Evolutionary conservation across 805 yeast species (phyloP).

Genomic region (Kodamaea kaohsiungensis): DNA sequence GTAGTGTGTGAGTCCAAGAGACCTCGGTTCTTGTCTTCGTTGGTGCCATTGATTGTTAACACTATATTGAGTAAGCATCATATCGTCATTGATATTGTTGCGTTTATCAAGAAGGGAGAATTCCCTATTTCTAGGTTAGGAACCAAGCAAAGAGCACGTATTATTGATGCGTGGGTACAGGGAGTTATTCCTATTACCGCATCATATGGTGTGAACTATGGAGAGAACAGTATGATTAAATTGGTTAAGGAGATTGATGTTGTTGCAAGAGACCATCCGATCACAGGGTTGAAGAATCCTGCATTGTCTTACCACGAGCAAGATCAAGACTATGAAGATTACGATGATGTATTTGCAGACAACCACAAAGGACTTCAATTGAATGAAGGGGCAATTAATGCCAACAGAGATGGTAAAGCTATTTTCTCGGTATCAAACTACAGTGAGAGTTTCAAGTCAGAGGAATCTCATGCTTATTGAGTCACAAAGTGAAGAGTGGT

Average conservation of each 20-base stretch:
- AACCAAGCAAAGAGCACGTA: conserved; percentile 71
- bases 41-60: conserved; percentile 82
- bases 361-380: conserved; percentile 32
- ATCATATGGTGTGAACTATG: conserved; percentile 56
- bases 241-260: conserved; percentile 55
- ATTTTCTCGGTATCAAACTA: conserved; percentile 16
- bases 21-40: conserved; percentile 57
- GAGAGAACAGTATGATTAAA: conserved; percentile 63
- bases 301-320: conserved; percentile 42
- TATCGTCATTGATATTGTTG: conserved; percentile 77
- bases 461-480: background rate
- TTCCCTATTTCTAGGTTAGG: conserved; percentile 74
- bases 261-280: conserved; percentile 40
- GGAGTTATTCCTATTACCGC: conserved; percentile 45
- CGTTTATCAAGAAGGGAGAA: conserved; percentile 65
- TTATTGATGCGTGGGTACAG: conserved; percentile 56
- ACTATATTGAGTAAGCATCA: conserved; percentile 80
- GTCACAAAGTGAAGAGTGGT: background rate
- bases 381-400: conserved; percentile 16
- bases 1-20: conserved; percentile 68
- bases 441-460: conserved; percentile 10
- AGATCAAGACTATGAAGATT: conserved; percentile 19
- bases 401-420: conserved; percentile 10
- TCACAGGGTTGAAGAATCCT: conserved; percentile 43
- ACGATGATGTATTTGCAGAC: conserved; percentile 31